Conservation (phyloP, 768 basidiomycete genomes). For the Hebeloma cylindrosporum region DNA sequence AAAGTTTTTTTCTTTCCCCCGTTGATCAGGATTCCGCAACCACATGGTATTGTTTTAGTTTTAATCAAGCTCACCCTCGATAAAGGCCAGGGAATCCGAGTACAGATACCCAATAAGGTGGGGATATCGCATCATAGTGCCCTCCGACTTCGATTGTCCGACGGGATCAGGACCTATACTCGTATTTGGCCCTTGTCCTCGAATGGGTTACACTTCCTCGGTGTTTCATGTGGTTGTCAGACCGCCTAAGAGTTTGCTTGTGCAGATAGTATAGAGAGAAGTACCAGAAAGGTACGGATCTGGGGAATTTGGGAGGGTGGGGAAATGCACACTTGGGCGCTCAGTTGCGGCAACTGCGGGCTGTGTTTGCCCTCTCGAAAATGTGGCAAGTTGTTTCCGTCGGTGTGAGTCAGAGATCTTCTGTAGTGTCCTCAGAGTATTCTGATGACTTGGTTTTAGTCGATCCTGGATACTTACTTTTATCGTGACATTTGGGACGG, state of each 20-base stretch:
- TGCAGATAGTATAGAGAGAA: not conserved
- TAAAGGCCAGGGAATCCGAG: constrained; percentile 5
- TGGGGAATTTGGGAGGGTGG: constrained; percentile 5
- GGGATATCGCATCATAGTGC: constrained; percentile 13
- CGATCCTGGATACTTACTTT: too few species aligned
- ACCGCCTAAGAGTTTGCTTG: constrained; percentile 6
- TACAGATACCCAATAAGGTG: constrained; percentile 13
- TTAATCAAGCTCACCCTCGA: not conserved
- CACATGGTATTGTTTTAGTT: constrained; percentile 14
- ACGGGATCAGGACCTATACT: constrained; percentile 21
- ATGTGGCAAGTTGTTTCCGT: constrained; percentile 16
- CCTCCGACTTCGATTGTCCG: constrained; percentile 22
- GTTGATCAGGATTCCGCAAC: constrained; percentile 8
- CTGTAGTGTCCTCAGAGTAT: too few species aligned
- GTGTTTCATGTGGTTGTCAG: constrained; percentile 17
- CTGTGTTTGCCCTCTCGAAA: constrained; percentile 15
- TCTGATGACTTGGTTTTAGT: too few species aligned
- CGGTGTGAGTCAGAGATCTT: too few species aligned
- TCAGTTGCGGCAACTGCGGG: constrained; percentile 3
- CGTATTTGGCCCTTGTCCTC: constrained; percentile 23
- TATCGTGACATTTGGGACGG: too few species aligned
- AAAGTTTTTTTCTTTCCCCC: constrained; percentile 11
- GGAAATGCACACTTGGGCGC: constrained; percentile 1
- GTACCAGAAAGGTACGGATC: constrained; percentile 2
- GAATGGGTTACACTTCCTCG: constrained; percentile 14